Percentiles rank a stretch among this genome's conserved stretches.
phyloP scores from a whole-genome alignment of 176 grass and related monocot genomes.

The Zoysia japonica region DNA sequence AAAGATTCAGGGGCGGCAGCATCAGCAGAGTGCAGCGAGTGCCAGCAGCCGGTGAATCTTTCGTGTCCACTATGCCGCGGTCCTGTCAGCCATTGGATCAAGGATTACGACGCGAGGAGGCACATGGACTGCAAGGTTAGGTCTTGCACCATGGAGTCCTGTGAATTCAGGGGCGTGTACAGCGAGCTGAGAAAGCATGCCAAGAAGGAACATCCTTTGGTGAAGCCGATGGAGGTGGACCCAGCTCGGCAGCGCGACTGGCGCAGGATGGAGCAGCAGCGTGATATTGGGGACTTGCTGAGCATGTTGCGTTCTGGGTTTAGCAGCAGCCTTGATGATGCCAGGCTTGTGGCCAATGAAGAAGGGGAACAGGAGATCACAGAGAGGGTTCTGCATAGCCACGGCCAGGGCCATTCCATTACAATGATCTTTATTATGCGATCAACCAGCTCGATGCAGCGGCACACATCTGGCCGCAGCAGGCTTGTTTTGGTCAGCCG shows the following conservation, averaged over 20 bases:
- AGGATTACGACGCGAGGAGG: slow-evolving; percentile 54
- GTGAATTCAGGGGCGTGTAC: slow-evolving; percentile 68
- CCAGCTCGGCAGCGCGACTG: slow-evolving; percentile 75
- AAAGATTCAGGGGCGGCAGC: slow-evolving; percentile 35
- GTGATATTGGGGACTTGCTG: slow-evolving; percentile 77
- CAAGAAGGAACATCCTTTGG: slow-evolving; percentile 63
- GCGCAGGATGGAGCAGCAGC: slow-evolving; percentile 81
- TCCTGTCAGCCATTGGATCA: slow-evolving; percentile 57
- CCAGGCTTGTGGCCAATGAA: slow-evolving; percentile 5
- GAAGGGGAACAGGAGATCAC: slow-evolving; percentile 46
- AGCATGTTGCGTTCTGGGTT: slow-evolving; percentile 72
- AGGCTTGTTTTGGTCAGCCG: slow-evolving; percentile 38
- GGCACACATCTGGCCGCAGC: slow-evolving; percentile 25
- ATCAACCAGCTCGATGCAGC: slow-evolving; percentile 34
- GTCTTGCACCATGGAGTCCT: slow-evolving; percentile 66
- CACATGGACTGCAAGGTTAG: slow-evolving; percentile 70
- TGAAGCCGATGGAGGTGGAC: slow-evolving; percentile 70
- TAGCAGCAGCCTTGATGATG: slow-evolving; percentile 31
- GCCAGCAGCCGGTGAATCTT: slow-evolving; percentile 42
- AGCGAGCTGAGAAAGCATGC: slow-evolving; percentile 75
- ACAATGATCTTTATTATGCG: slow-evolving; percentile 67
- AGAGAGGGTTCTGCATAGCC: slow-evolving; percentile 21
- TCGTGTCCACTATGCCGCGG: slow-evolving; percentile 75
- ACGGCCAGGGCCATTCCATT: slow-evolving; percentile 43
- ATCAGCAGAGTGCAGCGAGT: slow-evolving; percentile 34